These are phyloP conservation scores for Suhomyces sp. DNA, from an alignment of 805 yeast genomes.

Conservation along the genomic window DNA sequence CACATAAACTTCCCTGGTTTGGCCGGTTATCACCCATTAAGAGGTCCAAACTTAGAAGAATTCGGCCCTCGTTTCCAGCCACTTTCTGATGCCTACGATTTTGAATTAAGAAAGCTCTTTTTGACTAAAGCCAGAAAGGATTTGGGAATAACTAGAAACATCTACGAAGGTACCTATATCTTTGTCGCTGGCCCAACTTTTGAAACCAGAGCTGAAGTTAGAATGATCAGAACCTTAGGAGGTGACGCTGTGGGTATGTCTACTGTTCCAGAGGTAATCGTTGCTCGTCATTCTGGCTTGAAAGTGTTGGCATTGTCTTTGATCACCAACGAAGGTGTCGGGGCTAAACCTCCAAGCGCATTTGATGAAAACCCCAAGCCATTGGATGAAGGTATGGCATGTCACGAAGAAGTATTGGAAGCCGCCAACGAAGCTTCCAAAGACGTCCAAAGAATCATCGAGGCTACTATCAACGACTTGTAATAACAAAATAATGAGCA, in stretches of 20 bases:
- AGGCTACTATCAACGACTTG: constrained; percentile 52
- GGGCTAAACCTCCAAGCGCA: constrained; percentile 65
- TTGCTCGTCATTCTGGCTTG: constrained; percentile 86
- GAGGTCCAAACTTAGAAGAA: constrained; percentile 78
- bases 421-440: constrained; percentile 75
- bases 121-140: constrained; percentile 49
- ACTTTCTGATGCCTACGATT: constrained; percentile 84
- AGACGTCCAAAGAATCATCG: constrained; percentile 73
- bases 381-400: constrained; percentile 73
- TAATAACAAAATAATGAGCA: constrained; percentile 7
- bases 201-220: constrained; percentile 89
- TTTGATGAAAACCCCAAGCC: constrained; percentile 51
- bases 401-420: constrained; percentile 87
- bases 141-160: constrained; percentile 49
- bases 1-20: constrained; percentile 91
- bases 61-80: constrained; percentile 89
- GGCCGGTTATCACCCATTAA: constrained; percentile 80
- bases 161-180: constrained; percentile 85
- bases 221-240: constrained; percentile 66
- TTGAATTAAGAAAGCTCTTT: constrained; percentile 61
- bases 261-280: constrained; percentile 93
- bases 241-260: constrained; percentile 98
- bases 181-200: constrained; percentile 93
- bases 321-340: constrained; percentile 80
- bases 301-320: constrained; percentile 80